Percentiles rank a stretch among this genome's conserved stretches.
These are phyloP conservation scores for Wickerhamomyces xylosicus DNA, from an alignment of 805 yeast species.

Conservation along the genomic window DNA sequence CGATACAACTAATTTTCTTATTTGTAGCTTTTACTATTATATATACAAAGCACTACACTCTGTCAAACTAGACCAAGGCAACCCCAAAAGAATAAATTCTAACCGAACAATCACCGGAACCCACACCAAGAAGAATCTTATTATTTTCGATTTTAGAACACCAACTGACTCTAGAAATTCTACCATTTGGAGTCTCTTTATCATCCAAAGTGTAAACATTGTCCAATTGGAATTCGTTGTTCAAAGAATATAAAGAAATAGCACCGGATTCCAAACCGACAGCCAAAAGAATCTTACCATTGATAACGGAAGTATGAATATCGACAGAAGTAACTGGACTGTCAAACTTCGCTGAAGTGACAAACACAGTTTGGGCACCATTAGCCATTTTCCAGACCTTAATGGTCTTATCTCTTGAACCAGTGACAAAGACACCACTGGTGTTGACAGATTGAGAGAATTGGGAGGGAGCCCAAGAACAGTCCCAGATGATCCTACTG, in stretches of 20 bases:
- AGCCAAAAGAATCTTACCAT: slow-evolving; percentile 32
- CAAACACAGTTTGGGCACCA: slow-evolving; percentile 22
- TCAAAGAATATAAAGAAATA: slow-evolving; percentile 33
- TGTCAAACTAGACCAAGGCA: not conserved
- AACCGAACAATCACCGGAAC: slow-evolving; percentile 54
- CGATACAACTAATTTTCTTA: no score
- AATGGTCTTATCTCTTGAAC: slow-evolving; percentile 74
- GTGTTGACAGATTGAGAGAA: no score
- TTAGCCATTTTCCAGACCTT: slow-evolving; percentile 55
- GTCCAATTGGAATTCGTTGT: slow-evolving; percentile 16
- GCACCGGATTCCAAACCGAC: slow-evolving; percentile 68
- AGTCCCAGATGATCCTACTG: slow-evolving; percentile 89
- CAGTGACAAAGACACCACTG: slow-evolving; percentile 72
- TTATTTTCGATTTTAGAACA: slow-evolving; percentile 20
- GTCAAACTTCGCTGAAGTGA: slow-evolving; percentile 32
- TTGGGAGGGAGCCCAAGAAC: slow-evolving; percentile 67
- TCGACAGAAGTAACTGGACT: slow-evolving; percentile 64
- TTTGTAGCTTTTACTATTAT: no score
- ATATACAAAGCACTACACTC: not conserved
- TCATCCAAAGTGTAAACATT: slow-evolving; percentile 25
- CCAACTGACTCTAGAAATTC: slow-evolving; percentile 55
- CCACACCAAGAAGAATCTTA: slow-evolving; percentile 39
- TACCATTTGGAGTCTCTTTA: slow-evolving; percentile 44
- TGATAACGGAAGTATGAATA: slow-evolving; percentile 24
- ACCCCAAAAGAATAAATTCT: slow-evolving; percentile 25